Evolutionary conservation across 2,329 filamentous ascomycete genomes (phyloP).

Genomic region (Neurospora crassa): DNA sequence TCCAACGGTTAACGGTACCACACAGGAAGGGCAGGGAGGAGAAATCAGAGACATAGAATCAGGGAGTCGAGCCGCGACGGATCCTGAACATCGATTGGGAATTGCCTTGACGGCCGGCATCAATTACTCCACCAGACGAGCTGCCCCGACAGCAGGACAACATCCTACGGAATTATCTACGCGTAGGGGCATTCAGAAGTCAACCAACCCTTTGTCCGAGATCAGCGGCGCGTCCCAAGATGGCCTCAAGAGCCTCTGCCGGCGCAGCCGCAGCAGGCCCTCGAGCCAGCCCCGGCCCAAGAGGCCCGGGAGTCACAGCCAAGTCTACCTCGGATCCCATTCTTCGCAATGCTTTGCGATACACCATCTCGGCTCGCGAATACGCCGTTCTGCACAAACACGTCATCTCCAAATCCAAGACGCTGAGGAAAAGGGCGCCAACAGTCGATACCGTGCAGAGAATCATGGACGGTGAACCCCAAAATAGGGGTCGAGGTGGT

Average conservation of each 20-base stretch:
- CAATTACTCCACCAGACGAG: background rate
- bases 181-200: background rate
- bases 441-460: slow-evolving; percentile 45
- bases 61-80: background rate
- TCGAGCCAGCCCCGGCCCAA: slow-evolving; percentile 1
- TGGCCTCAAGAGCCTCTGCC: background rate
- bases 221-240: background rate
- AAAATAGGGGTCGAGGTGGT: slow-evolving; percentile 10
- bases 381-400: slow-evolving; percentile 80
- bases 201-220: background rate
- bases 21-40: background rate
- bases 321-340: slow-evolving; percentile 29
- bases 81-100: background rate
- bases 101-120: background rate
- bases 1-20: background rate
- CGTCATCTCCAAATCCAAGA: slow-evolving; percentile 61
- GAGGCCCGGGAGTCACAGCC: slow-evolving; percentile 4
- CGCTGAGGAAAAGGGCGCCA: slow-evolving; percentile 45
- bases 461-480: slow-evolving; percentile 36
- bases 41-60: background rate
- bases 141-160: background rate
- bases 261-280: slow-evolving; percentile 1
- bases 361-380: slow-evolving; percentile 76
- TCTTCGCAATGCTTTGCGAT: slow-evolving; percentile 75
- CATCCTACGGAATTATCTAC: background rate